Evolutionary conservation across 768 basidiomycete species (phyloP), one percentile per base, ranked within the genome.

Genomic region (Inosperma sp.): DNA sequence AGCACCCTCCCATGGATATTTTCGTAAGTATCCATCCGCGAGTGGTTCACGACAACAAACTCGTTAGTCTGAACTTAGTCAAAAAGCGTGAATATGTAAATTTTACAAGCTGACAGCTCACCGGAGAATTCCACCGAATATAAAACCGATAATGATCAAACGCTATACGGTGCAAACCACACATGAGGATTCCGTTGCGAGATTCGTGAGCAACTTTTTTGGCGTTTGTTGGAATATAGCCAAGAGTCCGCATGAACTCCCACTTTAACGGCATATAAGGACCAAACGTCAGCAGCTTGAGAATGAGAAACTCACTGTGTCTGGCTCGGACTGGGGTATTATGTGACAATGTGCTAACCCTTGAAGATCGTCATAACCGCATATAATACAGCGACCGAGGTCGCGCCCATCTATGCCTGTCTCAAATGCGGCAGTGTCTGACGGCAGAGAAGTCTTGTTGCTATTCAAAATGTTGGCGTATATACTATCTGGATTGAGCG

Each of bases 111-210:
- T 13, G 39, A 25, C 17, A 51, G 37, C 27, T 22, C n/a, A 51
- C 42, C 50, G 33, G 13, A 30, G 42, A 14, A 33, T 21, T 37
- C 48, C 48, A 49, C 10, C 48, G 48, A 37, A 49, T 39, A 37
- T 49, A 49, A n/a, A 49, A 49, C 23, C 16, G 34, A 25, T 49
- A 6, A 23, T 0, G 17, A 4, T 49, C 34, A 37, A 37, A 49
- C 14, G n/a, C 48, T 16, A 12, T 23, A 9, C 26, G 48, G 36
- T 49, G 48, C 16, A 13, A 17, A 21, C 7, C 16, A n/a, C 48
- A 49, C 35, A 49, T n/a, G 30, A 27, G 48, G 12, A 49, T 27
- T 14, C 48, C 48, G 30, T 49, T 49, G 35, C 48, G 48, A 13
- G 23, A 25, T 39, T 49, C 48, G 25, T 41, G 48, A 12, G 2